Evolutionary conservation across 2,329 filamentous ascomycete species (phyloP).

Genomic region (Curvularia lunata): DNA sequence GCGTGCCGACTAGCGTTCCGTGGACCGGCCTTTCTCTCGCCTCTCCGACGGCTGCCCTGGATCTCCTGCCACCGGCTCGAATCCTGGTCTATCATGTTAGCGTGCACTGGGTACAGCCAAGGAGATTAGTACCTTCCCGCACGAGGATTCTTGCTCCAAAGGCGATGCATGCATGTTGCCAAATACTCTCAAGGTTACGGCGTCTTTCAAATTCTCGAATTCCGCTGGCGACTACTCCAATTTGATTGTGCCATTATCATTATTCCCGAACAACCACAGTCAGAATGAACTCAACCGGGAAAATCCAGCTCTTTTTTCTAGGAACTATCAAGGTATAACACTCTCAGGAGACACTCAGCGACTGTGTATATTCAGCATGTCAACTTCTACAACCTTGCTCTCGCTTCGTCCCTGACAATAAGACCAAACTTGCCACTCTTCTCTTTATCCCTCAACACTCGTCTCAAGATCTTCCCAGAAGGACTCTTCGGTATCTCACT

Average conservation of each 20-base stretch:
- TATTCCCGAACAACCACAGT: background rate
- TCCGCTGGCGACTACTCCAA: background rate
- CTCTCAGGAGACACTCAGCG: too few relatives aligned
- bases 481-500: slow-evolving; percentile 57
- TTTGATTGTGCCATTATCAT: background rate
- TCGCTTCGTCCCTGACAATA: slow-evolving; percentile 26
- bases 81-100: background rate
- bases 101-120: background rate
- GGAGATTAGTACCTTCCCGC: background rate
- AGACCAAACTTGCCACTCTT: slow-evolving; percentile 42
- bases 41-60: slow-evolving; percentile 6
- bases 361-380: background rate
- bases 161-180: background rate
- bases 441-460: slow-evolving; percentile 53
- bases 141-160: background rate
- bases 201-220: background rate
- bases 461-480: slow-evolving; percentile 56
- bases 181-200: background rate
- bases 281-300: too few relatives aligned
- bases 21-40: slow-evolving; percentile 6
- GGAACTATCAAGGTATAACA: too few relatives aligned
- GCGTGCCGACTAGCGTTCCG: slow-evolving; percentile 22
- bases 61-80: background rate
- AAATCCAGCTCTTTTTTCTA: too few relatives aligned
- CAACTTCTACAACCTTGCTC: slow-evolving; percentile 50